phyloP scores from a whole-genome alignment of 1,284 basidiomycete genomes.

The Erythrobasidium hasegawianum region DNA sequence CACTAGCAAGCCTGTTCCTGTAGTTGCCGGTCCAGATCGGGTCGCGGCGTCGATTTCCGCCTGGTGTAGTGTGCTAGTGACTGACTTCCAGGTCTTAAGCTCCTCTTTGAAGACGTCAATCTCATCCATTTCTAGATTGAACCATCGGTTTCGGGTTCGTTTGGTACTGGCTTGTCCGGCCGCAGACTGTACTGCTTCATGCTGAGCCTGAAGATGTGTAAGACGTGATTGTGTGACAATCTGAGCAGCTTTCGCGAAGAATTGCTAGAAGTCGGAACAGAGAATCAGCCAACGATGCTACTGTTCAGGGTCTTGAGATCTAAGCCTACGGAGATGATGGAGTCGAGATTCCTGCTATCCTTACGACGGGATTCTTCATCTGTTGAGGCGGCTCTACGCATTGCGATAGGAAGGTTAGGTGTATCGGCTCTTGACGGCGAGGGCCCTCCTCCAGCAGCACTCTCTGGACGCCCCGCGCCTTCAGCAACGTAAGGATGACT shows the following conservation, averaged over 20 bases:
- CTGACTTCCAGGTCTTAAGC: conserved; percentile 47
- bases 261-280: conserved; percentile 43
- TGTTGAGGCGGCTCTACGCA: conserved; percentile 1
- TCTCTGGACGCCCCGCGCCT: neutral
- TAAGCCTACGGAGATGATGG: conserved; percentile 24
- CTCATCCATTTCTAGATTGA: conserved; percentile 49
- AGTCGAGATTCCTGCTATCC: conserved; percentile 31
- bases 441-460: neutral
- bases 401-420: neutral
- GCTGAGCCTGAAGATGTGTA: conserved; percentile 35
- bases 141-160: conserved; percentile 40
- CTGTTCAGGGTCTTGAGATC: neutral
- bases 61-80: conserved; percentile 40
- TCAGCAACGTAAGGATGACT: neutral
- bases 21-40: neutral
- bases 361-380: conserved; percentile 27
- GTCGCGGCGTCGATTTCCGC: neutral
- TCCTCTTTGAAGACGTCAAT: conserved; percentile 47
- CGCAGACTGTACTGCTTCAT: neutral
- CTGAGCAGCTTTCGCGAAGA: conserved; percentile 49
- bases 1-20: conserved; percentile 32
- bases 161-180: conserved; percentile 1
- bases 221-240: conserved; percentile 47
- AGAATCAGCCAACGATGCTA: neutral
- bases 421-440: neutral